These are phyloP conservation scores for Drechslerella coelobrocha DNA, from an alignment of 2,329 filamentous ascomycete species.

Conservation along the genomic window DNA sequence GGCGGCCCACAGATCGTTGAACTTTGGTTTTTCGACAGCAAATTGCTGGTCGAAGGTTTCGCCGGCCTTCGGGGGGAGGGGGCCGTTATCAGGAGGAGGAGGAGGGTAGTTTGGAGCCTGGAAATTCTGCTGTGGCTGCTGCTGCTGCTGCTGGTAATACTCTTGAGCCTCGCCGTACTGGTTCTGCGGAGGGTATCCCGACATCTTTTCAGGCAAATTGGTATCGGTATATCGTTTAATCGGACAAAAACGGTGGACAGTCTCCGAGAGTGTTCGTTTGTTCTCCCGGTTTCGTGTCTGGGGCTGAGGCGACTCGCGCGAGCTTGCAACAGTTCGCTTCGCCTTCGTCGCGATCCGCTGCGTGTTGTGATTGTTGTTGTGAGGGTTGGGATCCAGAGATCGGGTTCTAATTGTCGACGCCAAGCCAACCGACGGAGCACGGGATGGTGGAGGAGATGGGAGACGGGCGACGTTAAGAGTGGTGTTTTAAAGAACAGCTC, in stretches of 20 bases:
- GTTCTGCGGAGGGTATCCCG: slow-evolving; percentile 53
- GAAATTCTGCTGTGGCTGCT: slow-evolving; percentile 4
- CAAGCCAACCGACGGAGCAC: background rate
- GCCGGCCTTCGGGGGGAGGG: slow-evolving; percentile 38
- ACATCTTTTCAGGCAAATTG: slow-evolving; percentile 56
- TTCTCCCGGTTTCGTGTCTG: background rate
- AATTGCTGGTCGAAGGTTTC: slow-evolving; percentile 78
- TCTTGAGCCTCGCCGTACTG: slow-evolving; percentile 54
- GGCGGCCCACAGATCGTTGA: slow-evolving; percentile 88
- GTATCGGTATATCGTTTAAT: background rate
- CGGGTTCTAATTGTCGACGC: slow-evolving; percentile 22
- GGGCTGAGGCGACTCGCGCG: too few relatives aligned
- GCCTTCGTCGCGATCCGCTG: background rate
- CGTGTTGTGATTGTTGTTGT: background rate
- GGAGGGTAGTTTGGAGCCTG: slow-evolving; percentile 56
- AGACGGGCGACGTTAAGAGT: background rate
- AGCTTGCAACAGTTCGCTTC: background rate
- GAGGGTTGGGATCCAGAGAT: background rate
- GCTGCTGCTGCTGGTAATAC: slow-evolving; percentile 57
- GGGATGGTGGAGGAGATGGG: background rate
- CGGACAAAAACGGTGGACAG: too few relatives aligned
- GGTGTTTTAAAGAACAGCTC: background rate
- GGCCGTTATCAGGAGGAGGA: slow-evolving; percentile 57
- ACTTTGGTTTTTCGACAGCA: slow-evolving; percentile 82
- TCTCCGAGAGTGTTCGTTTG: background rate